A percentile compares a stretch with the other conserved stretches of the same genome.
phyloP scores from a whole-genome alignment of 495 filamentous ascomycete species.

The Neurospora sublineolata region DNA sequence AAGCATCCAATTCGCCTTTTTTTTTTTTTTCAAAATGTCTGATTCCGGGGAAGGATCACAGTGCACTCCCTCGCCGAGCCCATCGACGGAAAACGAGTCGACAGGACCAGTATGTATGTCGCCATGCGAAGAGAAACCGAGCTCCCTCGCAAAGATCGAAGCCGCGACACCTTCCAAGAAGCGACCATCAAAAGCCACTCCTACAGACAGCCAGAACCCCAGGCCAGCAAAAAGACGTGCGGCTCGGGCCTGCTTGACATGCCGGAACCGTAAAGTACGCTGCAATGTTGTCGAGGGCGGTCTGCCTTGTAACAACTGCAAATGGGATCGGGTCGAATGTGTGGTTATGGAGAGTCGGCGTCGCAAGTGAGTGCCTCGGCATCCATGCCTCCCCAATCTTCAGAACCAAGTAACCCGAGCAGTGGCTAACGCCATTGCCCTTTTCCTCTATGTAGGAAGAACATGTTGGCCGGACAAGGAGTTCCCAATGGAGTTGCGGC shows the following conservation, averaged over 20 bases:
- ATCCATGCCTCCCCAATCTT: background rate
- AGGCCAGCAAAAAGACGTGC: conserved; percentile 61
- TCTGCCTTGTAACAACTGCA: conserved; percentile 74
- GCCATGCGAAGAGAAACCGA: conserved; percentile 4
- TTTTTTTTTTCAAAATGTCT: background rate
- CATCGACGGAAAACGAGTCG: background rate
- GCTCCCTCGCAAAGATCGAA: conserved; percentile 2
- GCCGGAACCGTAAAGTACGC: conserved; percentile 78
- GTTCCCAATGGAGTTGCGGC: background rate
- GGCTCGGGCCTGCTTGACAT: conserved; percentile 78
- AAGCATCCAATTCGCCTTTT: background rate
- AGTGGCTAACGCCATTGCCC: background rate
- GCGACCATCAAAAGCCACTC: conserved; percentile 14
- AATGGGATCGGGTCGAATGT: conserved; percentile 79
- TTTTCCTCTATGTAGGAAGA: background rate
- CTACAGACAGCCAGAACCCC: conserved; percentile 16
- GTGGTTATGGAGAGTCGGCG: conserved; percentile 83
- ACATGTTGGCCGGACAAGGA: background rate
- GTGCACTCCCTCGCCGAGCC: background rate
- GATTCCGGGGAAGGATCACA: background rate
- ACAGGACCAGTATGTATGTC: background rate
- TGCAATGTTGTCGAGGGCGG: conserved; percentile 86
- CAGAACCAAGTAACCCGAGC: background rate
- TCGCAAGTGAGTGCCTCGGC: conserved; percentile 54
- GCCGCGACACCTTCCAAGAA: conserved; percentile 23